Percentiles rank a stretch among this genome's conserved stretches.
Conservation (phyloP, 2,329 filamentous ascomycete species). For the Allantophomopsis cytisporea region DNA sequence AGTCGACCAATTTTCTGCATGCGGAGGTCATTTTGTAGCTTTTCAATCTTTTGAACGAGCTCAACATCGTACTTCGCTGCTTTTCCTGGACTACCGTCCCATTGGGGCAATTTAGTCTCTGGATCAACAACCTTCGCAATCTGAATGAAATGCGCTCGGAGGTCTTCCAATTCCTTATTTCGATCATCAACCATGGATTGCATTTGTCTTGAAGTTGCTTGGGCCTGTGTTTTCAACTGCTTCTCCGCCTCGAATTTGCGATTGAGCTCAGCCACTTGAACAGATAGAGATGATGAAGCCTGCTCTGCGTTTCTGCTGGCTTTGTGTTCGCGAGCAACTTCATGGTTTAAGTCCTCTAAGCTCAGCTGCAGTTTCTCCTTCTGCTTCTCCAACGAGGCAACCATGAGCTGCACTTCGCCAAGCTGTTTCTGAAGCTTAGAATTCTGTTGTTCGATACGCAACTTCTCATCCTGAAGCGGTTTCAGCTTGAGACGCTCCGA, state of each 20-base stretch:
- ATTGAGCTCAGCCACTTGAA: conserved; percentile 80
- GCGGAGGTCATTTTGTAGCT: conserved; percentile 76
- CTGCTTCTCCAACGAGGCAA: conserved; percentile 82
- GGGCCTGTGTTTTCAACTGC: conserved; percentile 72
- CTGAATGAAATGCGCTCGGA: conserved; percentile 66
- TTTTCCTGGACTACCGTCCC: conserved; percentile 40
- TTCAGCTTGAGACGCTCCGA: conserved; percentile 65
- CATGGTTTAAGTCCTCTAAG: conserved; percentile 85
- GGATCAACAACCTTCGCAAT: conserved; percentile 71
- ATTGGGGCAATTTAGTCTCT: conserved; percentile 32
- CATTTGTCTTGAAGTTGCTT: conserved; percentile 70
- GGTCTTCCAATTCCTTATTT: conserved; percentile 68
- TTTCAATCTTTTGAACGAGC: conserved; percentile 73
- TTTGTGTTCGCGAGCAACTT: conserved; percentile 82
- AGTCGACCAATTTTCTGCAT: conserved; percentile 69
- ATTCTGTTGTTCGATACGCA: conserved; percentile 70
- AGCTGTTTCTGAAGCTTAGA: conserved; percentile 71
- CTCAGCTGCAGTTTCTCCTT: conserved; percentile 83
- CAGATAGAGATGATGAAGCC: conserved; percentile 62
- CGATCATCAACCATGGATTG: conserved; percentile 68
- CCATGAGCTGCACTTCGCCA: conserved; percentile 69
- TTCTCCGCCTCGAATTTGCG: conserved; percentile 82
- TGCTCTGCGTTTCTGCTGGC: conserved; percentile 84
- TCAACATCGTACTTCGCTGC: conserved; percentile 57
- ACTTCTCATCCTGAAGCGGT: conserved; percentile 71